Percentiles rank a stretch among this genome's conserved stretches.
Conservation (phyloP, 1,139 yeast genomes). For the Debaryomycetaceae sp. region DNA sequence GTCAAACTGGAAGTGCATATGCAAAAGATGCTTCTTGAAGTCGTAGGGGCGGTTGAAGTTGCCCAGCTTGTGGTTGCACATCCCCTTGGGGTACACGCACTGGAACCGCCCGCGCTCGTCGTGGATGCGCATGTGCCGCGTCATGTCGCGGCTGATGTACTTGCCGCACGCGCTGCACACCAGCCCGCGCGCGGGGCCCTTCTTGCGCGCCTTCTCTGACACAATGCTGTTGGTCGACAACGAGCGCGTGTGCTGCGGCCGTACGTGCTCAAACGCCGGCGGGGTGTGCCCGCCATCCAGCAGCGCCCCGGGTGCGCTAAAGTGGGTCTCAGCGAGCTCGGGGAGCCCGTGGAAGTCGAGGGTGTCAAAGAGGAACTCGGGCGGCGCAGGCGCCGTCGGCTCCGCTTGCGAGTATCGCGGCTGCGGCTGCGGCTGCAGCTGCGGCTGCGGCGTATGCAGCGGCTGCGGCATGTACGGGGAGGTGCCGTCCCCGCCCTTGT, state of each 20-base stretch:
- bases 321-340: background rate
- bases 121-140: conserved; percentile 44
- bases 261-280: conserved; percentile 4
- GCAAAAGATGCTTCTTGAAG: conserved; percentile 44
- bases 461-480: conserved; percentile 3
- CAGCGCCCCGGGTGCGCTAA: background rate
- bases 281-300: conserved; percentile 1
- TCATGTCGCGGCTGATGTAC: conserved; percentile 40
- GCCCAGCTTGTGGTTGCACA: conserved; percentile 43
- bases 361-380: background rate
- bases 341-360: background rate
- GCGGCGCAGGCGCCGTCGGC: background rate
- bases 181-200: conserved; percentile 35
- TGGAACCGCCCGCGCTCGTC: conserved; percentile 45
- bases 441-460: too few relatives aligned
- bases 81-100: conserved; percentile 39
- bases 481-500: conserved; percentile 4
- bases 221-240: conserved; percentile 12
- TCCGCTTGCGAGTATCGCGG: too few relatives aligned
- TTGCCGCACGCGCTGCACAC: conserved; percentile 40
- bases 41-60: conserved; percentile 47
- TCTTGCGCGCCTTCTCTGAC: conserved; percentile 20
- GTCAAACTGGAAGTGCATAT: conserved; percentile 42
- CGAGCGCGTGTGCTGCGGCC: conserved; percentile 4
- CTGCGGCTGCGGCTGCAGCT: too few relatives aligned